Base-by-base conservation (phyloP, 352 stramenopile species). In the Sclerospora graminicola region DNA sequence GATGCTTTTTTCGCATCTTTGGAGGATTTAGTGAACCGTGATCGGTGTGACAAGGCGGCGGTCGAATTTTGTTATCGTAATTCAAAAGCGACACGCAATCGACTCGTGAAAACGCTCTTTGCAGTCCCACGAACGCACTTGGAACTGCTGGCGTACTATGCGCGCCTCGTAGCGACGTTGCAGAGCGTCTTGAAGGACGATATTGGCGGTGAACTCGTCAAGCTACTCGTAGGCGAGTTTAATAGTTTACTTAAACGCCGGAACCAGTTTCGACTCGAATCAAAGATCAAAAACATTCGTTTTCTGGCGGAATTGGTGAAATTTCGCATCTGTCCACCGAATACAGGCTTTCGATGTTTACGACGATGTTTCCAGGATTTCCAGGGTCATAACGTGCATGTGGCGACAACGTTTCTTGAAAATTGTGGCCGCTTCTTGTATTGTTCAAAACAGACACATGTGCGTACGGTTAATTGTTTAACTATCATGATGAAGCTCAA, bases 291-390 rank as follows among this genome's bases (percentile, higher is more conserved):
- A 50, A 99, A 97, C 59, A 96, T 95, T 18, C 73, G 92, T 5
- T 98, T 97, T 41, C 71, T 99, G 14, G 89, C 85, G 0, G 95
- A 99, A 63, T 57, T 99, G 0, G 93, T 97, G 10, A 99, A 98
- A 51, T 99, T 99, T 43, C 78, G 84, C 35, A 76, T 98, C 9
- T 96, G 92, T 24, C 93, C 95, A 29, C 95, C 95, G 4, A 95
- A 97, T 24, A 82, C 97, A 14, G 84, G 84, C 23, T 95, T 98
- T 34, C 79, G 86, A 16, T 97, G 91, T 39, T 66, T 98, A 8
- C 87, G 94, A 51, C 76, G 84, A 34, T 98, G 94, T 60, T 86
- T 98, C 28, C 60, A 87, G 44, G 95, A 98, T 54, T 99, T 99
- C 55, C 85, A 84, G 44, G 89, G 92, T 2, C 82, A 94, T 59